Evolutionary conservation across 257 asterid species (phyloP).

Genomic region (Solanum stenotomum): DNA sequence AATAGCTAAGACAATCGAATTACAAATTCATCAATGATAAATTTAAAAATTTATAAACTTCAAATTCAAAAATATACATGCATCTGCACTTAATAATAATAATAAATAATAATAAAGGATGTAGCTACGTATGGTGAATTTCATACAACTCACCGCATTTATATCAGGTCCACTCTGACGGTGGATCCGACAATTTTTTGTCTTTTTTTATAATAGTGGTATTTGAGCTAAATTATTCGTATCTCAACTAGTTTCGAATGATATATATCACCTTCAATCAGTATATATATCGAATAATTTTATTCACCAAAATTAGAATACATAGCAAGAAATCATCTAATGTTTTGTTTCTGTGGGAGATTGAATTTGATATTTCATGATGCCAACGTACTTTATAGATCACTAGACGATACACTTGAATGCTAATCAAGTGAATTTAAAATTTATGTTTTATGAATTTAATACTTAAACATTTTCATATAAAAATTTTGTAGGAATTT

Average conservation of each 20-base stretch:
- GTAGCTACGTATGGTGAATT: not conserved
- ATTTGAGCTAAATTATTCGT: accelerated
- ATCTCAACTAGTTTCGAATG: too few relatives aligned
- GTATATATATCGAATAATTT: too few relatives aligned
- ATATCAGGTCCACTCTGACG: not conserved
- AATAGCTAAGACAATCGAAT: not conserved
- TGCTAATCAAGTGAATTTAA: too few relatives aligned
- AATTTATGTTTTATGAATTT: not conserved
- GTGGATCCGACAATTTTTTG: not conserved
- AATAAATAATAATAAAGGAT: too few relatives aligned
- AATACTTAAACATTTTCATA: not conserved
- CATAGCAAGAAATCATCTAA: too few relatives aligned
- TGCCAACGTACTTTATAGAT: not conserved
- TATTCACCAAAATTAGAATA: too few relatives aligned
- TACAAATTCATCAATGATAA: not conserved
- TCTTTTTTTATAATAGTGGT: too few relatives aligned
- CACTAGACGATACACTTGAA: too few relatives aligned
- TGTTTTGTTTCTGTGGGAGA: accelerated
- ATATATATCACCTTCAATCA: too few relatives aligned
- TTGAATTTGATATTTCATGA: not conserved
- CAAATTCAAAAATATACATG: not conserved
- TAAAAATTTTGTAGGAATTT: not conserved
- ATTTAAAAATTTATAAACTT: not conserved
- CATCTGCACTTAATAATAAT: not conserved
- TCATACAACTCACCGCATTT: not conserved